A percentile compares a stretch with the other conserved stretches of the same genome.
Evolutionary conservation across 768 basidiomycete genomes (phyloP).

Genomic region (Boletus rex-veris): DNA sequence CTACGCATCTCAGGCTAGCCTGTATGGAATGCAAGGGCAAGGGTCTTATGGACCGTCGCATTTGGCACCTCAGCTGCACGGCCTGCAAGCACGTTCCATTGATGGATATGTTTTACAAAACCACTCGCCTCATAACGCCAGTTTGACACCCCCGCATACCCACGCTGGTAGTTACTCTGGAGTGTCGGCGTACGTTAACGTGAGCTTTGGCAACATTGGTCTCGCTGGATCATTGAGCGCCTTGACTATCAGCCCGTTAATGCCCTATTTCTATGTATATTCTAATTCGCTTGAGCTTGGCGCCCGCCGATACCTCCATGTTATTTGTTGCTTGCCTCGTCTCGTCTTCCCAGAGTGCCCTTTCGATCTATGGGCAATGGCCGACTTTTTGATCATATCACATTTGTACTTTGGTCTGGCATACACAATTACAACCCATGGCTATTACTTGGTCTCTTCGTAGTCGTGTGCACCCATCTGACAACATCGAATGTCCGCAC

Average conservation of each 20-base stretch:
- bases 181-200: slow-evolving; percentile 50
- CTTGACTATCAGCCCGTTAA: slow-evolving; percentile 25
- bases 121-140: slow-evolving; percentile 62
- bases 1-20: slow-evolving; percentile 57
- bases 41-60: slow-evolving; percentile 58
- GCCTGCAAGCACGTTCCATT: slow-evolving; percentile 66
- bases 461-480: too few species aligned
- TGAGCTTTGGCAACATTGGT: slow-evolving; percentile 48
- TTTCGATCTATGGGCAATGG: slow-evolving; percentile 34
- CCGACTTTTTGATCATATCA: slow-evolving; percentile 45
- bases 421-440: slow-evolving; percentile 44
- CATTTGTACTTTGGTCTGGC: slow-evolving; percentile 71
- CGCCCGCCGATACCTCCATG: slow-evolving; percentile 37
- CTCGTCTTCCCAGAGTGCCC: slow-evolving; percentile 34
- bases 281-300: slow-evolving; percentile 33
- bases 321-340: slow-evolving; percentile 36
- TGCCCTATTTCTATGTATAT: slow-evolving; percentile 38
- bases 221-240: slow-evolving; percentile 54
- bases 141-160: slow-evolving; percentile 54
- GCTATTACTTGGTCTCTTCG: slow-evolving; percentile 34
- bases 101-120: slow-evolving; percentile 81
- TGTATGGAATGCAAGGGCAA: slow-evolving; percentile 60
- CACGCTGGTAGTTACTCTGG: slow-evolving; percentile 56
- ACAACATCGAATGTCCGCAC: too few species aligned
- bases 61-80: slow-evolving; percentile 50